Base-by-base conservation (phyloP, 495 filamentous ascomycete genomes). In the Podospora australis region DNA sequence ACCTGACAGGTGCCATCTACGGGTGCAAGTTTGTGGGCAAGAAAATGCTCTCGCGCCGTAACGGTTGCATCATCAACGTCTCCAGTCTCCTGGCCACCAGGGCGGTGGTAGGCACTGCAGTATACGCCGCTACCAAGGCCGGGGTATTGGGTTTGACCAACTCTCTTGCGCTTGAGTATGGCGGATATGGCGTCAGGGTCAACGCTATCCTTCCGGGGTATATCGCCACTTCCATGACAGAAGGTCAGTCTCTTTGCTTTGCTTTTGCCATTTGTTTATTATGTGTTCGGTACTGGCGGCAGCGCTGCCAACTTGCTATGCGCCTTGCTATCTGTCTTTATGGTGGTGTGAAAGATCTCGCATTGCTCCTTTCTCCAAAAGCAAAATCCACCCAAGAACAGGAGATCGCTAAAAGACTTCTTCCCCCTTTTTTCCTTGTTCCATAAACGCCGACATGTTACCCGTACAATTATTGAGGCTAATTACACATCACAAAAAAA, bases 121-220 rank as follows among this genome's bases (percentile, higher is more conserved):
- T 81, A 2, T 95, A 94, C 59, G 81, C 84, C 5, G 87, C 88
- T 1, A 80, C 81, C 25, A 95, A 94, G 62, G 87, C 88, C 1
- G 88, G 87, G 1, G 44, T 48, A 21, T 39, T 40, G 77, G 80
- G 76, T 30, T 65, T 95, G 26, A 91, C 88, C 0, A 71, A 83
- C 22, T 77, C 86, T 13, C 58, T 92, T 4, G 78, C 84, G 10
- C 72, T 70, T 17, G 88, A 92, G 54, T 64, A 80, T 2, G 81
- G 74, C 2, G 58, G 58, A 16, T 63, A 67, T 23, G 69, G 74
- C 8, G 73, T 91, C 40, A 71, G 88, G 14, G 84, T 85, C 23
- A 95, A 94, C 66, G 84, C 80, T 4, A 81, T 95, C 48, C 60
- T 88, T n/a, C 88, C 88, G 1, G 88, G 88, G 11, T 94, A 89